phyloP scores from a whole-genome alignment of 2,329 filamentous ascomycete genomes.

The Aspergillus quadricinctus region DNA sequence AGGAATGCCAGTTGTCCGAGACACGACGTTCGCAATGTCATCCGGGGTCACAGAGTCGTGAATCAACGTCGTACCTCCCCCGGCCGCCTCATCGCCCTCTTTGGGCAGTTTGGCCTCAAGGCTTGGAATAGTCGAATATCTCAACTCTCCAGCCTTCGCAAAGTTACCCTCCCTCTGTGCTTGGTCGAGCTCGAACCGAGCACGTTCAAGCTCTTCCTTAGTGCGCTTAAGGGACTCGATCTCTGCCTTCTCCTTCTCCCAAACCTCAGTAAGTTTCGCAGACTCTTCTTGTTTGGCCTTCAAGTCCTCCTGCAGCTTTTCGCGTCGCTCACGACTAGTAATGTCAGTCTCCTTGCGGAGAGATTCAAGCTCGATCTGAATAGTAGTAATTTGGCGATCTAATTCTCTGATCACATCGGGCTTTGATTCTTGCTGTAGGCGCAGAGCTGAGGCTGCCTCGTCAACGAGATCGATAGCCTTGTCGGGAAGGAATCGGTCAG shows the following conservation, averaged over 20 bases:
- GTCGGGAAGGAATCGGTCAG: slow-evolving; percentile 90
- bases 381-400: slow-evolving; percentile 93
- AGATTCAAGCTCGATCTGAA: slow-evolving; percentile 94
- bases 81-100: slow-evolving; percentile 55
- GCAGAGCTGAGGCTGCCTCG: slow-evolving; percentile 84
- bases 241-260: slow-evolving; percentile 84
- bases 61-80: slow-evolving; percentile 57
- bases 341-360: slow-evolving; percentile 90
- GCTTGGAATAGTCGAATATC: slow-evolving; percentile 80
- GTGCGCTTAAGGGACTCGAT: slow-evolving; percentile 82
- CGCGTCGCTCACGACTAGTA: slow-evolving; percentile 78
- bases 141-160: slow-evolving; percentile 80
- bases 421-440: slow-evolving; percentile 93
- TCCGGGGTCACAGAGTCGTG: slow-evolving; percentile 95
- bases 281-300: slow-evolving; percentile 74
- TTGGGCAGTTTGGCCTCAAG: slow-evolving; percentile 75
- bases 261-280: slow-evolving; percentile 69
- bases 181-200: slow-evolving; percentile 77
- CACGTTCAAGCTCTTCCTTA: slow-evolving; percentile 83
- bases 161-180: slow-evolving; percentile 87
- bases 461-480: slow-evolving; percentile 97
- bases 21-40: slow-evolving; percentile 90
- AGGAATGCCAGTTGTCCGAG: slow-evolving; percentile 85
- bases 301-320: slow-evolving; percentile 75
- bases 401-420: slow-evolving; percentile 90